These are phyloP conservation scores for Candida coleopterorum DNA, from an alignment of 805 yeast genomes.

Conservation along the genomic window DNA sequence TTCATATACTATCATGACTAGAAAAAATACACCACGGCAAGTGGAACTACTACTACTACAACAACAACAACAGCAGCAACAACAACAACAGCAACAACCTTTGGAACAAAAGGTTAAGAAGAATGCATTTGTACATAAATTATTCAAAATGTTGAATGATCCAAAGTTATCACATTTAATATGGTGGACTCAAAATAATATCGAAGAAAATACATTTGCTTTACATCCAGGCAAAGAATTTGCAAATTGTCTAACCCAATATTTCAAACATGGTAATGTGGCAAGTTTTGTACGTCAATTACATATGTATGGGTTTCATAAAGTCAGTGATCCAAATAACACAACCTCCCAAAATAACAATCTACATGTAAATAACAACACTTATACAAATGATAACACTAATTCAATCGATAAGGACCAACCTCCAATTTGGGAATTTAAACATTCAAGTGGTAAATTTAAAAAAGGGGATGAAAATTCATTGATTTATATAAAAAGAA, in stretches of 20 bases:
- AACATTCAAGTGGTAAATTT: slow-evolving; percentile 48
- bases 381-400: too few relatives aligned
- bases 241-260: slow-evolving; percentile 56
- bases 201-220: slow-evolving; percentile 52
- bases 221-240: slow-evolving; percentile 62
- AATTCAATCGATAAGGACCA: slow-evolving; percentile 13
- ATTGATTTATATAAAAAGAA: slow-evolving; percentile 43
- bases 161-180: slow-evolving; percentile 30
- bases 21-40: slow-evolving; percentile 11
- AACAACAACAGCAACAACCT: background rate
- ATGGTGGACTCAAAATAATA: slow-evolving; percentile 42
- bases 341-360: background rate
- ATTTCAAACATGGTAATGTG: slow-evolving; percentile 91
- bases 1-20: slow-evolving; percentile 18
- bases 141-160: slow-evolving; percentile 37
- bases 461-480: slow-evolving; percentile 43
- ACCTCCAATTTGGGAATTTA: slow-evolving; percentile 51
- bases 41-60: slow-evolving; percentile 1
- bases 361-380: background rate
- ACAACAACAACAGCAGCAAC: slow-evolving; percentile 3
- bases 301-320: slow-evolving; percentile 96
- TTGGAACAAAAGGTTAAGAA: slow-evolving; percentile 36
- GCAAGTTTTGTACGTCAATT: slow-evolving; percentile 90
- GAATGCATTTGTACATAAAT: slow-evolving; percentile 54
- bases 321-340: slow-evolving; percentile 49